phyloP scores from a whole-genome alignment of 441 rosid species.

The Corymbia calophylla region DNA sequence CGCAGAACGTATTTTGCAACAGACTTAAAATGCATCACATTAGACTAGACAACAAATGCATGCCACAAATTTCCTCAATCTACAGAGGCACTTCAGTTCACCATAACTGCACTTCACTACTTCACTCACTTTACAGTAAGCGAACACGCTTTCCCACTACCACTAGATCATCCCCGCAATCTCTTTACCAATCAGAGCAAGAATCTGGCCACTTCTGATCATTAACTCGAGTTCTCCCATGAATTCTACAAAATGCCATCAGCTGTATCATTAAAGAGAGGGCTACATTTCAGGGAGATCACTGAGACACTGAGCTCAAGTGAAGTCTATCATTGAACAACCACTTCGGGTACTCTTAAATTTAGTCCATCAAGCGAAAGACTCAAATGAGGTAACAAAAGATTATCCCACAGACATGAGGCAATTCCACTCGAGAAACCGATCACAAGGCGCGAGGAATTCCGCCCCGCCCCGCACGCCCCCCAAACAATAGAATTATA shows the following conservation, averaged over 20 bases:
- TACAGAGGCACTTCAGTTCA: not conserved
- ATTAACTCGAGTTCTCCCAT: not conserved
- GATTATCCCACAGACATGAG: not conserved
- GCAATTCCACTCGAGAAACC: not conserved
- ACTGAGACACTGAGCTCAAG: not conserved
- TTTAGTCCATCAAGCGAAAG: not conserved
- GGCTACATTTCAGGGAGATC: not conserved
- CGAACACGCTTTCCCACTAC: not conserved
- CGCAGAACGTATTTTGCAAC: not conserved
- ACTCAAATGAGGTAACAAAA: not conserved
- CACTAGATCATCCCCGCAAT: not conserved
- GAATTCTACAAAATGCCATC: not conserved
- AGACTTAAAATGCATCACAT: not conserved
- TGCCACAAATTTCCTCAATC: not conserved
- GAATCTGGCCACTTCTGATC: not conserved
- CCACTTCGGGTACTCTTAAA: not conserved
- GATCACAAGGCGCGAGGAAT: not conserved
- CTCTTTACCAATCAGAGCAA: not conserved
- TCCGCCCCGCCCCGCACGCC: not conserved
- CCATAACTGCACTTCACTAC: not conserved
- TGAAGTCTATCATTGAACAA: not conserved
- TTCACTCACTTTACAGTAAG: not conserved
- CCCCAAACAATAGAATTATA: not conserved
- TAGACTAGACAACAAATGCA: not conserved
- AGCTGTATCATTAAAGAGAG: not conserved